Base-by-base conservation (phyloP, 495 filamentous ascomycete species). In the Penicillium desertorum region DNA sequence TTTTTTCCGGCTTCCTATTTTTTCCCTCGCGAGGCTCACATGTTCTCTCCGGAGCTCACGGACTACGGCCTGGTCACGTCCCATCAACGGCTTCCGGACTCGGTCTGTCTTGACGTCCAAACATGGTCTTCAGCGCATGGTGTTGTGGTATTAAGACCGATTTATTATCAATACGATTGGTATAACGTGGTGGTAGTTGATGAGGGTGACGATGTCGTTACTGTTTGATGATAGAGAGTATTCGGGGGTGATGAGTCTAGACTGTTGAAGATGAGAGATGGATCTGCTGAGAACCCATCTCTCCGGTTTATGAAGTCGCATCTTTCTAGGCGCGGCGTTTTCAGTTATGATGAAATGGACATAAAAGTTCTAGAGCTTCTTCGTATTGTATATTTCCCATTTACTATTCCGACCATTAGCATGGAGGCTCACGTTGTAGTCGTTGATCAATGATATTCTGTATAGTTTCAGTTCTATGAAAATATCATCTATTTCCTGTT, bases 271-370 rank as follows among this genome's bases (percentile, higher is more conserved):
- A 56, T 57, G 34, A 51, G 34, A 51, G 32, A 51, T 59, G 56
- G 46, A 54, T 51, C 41, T 27, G 44, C 60, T 44, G 45, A 47
- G 54, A 54, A 20, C 14, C 32, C 27, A 41, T 55, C 54, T 42
- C 60, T 64, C 52, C 56, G 58, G 54, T 59, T 68, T 60, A 72
- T 57, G 69, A 71, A 70, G 65, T 65, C 64, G 65, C 66, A 65
- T 69, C 66, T 63, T 58, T 47, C 53, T 59, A 55, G 58, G 54
- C 57, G 63, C 69, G 65, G 67, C 63, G 63, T 71, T 65, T 65
- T 62, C 59, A 70, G 64, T 71, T 62, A 73, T 69, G 71, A 74
- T 65, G 64, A 68, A 71, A 70, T 73, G 69, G 67, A 73, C 65
- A 71, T 73, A 70, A 62, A 64, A 61, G 58, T 59, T 62, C 58